A percentile compares a stretch with the other conserved stretches of the same genome.
These are phyloP conservation scores for Candida coquimbonensis DNA, from an alignment of 805 yeast genomes.

Conservation along the genomic window DNA sequence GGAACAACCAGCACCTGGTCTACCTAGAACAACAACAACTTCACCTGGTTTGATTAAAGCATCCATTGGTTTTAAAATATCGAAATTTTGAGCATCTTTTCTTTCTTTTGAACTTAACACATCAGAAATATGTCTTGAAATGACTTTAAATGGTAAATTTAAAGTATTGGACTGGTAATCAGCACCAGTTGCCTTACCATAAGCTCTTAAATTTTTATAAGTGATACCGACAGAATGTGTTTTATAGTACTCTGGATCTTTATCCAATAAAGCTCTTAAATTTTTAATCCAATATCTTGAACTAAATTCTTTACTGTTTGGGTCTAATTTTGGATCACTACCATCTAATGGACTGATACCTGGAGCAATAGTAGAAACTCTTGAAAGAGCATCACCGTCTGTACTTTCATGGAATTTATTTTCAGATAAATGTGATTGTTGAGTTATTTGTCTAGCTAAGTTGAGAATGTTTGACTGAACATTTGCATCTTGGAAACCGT, in stretches of 20 bases:
- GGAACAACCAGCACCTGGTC: constrained; percentile 74
- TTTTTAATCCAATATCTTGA: constrained; percentile 60
- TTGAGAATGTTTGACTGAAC: constrained; percentile 26
- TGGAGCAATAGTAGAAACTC: constrained; percentile 25
- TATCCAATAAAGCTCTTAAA: constrained; percentile 41
- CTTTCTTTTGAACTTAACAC: constrained; percentile 13
- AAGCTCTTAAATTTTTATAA: constrained; percentile 53
- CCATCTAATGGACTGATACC: constrained; percentile 30
- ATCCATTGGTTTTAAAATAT: constrained; percentile 46
- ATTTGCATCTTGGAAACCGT: constrained; percentile 1
- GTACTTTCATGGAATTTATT: constrained; percentile 4
- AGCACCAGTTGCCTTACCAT: constrained; percentile 51
- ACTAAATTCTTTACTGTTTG: constrained; percentile 47
- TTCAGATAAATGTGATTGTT: constrained; percentile 8
- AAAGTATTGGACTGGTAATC: constrained; percentile 60
- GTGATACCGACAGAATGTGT: constrained; percentile 51
- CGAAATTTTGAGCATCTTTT: constrained; percentile 29
- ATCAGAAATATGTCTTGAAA: constrained; percentile 10
- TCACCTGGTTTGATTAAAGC: constrained; percentile 58
- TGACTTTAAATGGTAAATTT: constrained; percentile 30
- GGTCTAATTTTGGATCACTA: constrained; percentile 46
- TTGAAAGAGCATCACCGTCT: constrained; percentile 9
- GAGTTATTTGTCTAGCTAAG: constrained; percentile 34
- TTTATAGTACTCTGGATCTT: constrained; percentile 55
- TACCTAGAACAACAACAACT: constrained; percentile 65